phyloP scores from a whole-genome alignment of 179 eudicot species.

The Beta lomatogona region DNA sequence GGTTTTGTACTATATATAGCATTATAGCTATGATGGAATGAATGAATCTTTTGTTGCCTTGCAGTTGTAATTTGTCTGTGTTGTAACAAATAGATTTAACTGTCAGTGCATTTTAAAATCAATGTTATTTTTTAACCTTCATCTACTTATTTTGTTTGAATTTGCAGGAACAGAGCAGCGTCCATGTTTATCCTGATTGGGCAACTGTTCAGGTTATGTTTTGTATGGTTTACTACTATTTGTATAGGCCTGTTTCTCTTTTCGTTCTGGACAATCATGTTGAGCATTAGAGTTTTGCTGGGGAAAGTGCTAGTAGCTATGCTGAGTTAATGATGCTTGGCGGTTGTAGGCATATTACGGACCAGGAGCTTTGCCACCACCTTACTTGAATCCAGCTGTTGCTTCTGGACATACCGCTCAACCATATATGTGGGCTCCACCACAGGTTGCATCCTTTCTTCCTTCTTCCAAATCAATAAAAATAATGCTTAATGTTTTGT shows the following conservation, averaged over 20 bases:
- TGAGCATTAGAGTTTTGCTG: neutral
- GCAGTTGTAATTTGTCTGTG: neutral
- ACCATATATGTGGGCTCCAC: constrained; percentile 95
- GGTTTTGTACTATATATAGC: neutral
- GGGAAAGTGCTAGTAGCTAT: neutral
- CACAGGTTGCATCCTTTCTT: constrained; percentile 49
- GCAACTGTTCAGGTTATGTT: constrained; percentile 82
- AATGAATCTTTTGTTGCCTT: neutral
- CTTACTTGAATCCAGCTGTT: constrained; percentile 72
- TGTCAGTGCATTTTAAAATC: neutral
- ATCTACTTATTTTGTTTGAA: neutral
- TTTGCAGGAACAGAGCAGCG: constrained; percentile 59
- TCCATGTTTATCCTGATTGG: constrained; percentile 91
- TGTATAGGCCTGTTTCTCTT: neutral
- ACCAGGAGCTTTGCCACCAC: constrained; percentile 69
- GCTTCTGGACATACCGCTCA: constrained; percentile 77
- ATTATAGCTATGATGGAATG: neutral
- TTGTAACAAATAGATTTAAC: neutral
- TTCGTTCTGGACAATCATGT: neutral
- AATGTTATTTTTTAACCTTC: neutral
- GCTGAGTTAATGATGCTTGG: neutral
- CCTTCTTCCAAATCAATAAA: neutral
- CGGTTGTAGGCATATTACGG: constrained; percentile 80
- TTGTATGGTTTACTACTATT: neutral
- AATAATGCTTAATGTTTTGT: neutral